phyloP scores from a whole-genome alignment of 192 early-diverging fungal species.

The Dissophora ornata region DNA sequence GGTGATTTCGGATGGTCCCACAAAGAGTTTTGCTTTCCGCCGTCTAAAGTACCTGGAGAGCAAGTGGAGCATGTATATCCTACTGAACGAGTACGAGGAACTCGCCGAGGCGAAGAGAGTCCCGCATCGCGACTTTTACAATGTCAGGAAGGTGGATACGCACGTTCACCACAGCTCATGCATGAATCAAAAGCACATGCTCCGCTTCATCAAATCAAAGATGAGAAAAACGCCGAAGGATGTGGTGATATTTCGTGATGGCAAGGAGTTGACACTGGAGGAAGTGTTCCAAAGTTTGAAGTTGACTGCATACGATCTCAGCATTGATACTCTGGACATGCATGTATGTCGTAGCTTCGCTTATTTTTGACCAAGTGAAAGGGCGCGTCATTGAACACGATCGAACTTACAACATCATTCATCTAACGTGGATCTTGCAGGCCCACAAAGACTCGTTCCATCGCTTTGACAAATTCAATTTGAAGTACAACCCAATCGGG shows the following conservation, averaged over 20 bases:
- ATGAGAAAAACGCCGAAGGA: conserved; percentile 81
- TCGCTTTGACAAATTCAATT: conserved; percentile 96
- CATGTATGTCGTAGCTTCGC: conserved; percentile 72
- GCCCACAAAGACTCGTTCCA: conserved; percentile 97
- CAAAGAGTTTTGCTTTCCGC: conserved; percentile 92
- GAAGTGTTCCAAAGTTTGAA: conserved; percentile 92
- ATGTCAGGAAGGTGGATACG: conserved; percentile 97
- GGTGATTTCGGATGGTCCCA: conserved; percentile 86
- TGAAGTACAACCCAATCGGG: conserved; percentile 96
- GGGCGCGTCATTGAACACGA: no score
- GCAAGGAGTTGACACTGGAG: conserved; percentile 78
- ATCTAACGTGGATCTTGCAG: conserved; percentile 25
- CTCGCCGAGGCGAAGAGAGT: conserved; percentile 91
- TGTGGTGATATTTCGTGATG: conserved; percentile 88
- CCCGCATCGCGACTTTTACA: conserved; percentile 96
- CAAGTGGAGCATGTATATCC: conserved; percentile 92
- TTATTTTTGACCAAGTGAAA: no score
- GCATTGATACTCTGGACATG: conserved; percentile 96
- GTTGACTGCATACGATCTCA: conserved; percentile 93
- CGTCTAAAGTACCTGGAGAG: conserved; percentile 90
- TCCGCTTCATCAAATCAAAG: conserved; percentile 96
- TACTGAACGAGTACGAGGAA: conserved; percentile 95
- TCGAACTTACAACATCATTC: no score
- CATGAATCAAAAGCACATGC: conserved; percentile 97
- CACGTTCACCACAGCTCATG: conserved; percentile 94